Evolutionary conservation across 177 flowering plant genomes (phyloP), one percentile per base, ranked within the genome.

Genomic region (Vitis hybrid): DNA sequence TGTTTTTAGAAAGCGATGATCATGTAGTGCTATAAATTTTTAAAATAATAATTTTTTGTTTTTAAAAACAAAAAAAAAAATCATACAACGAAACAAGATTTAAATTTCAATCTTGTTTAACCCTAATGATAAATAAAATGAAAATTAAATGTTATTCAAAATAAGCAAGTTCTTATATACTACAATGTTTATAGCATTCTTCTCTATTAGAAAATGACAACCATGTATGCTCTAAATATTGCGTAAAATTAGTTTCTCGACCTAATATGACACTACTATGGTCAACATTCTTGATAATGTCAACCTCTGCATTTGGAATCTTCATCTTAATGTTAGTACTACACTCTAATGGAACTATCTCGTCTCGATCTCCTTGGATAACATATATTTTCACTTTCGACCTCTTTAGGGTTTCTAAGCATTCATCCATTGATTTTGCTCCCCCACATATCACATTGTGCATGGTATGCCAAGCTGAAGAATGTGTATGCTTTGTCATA

Each of bases 391-490:
- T 72, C 21, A 74, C 80, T 48, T 75, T 65, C 0, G 76, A 73
- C 16, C 56, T 71, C 1, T 19, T 74, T 79, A 89, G 48, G 10
- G 32, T 64, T 51, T 80, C 85, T 68, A 93, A 75, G 73, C 75
- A 89, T 21, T 72, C 75, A 56, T 89, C 97, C 78, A 85, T 69
- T 1, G 62, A 66, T 59, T 82, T 86, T 35, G 89, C 88, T 56
- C 91, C 91, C 3, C 95, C 94, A 72, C 96, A 90, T 54, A 93
- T 78, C 70, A 93, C 91, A 71, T 93, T 93, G 58, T 93, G 97
- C 94, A 93, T 88, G 19, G 85, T 76, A 52, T 91, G 96, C 98
- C 98, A 93, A 46, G 95, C 98, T 27, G 97, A 90, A 70, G 90
- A 92, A 77, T 91, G 97, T 8, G 97, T 93, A 79, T 93, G 96